A percentile compares a stretch with the other conserved stretches of the same genome.
These are phyloP conservation scores for Talaromyces borbonicus DNA, from an alignment of 495 filamentous ascomycete genomes.

Conservation along the genomic window DNA sequence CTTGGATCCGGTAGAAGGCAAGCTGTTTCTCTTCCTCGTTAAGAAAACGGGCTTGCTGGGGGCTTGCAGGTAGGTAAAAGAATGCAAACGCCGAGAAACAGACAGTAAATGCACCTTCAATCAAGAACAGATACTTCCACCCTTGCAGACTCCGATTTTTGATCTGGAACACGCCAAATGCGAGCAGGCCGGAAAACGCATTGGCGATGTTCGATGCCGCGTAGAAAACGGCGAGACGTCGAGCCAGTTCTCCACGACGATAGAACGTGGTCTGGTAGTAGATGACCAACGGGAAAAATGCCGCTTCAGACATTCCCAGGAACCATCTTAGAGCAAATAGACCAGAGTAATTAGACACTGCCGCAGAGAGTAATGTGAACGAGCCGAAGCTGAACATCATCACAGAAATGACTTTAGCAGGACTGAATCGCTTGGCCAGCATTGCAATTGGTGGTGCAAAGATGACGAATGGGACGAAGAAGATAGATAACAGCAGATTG, in stretches of 20 bases:
- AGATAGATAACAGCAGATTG: conserved; percentile 61
- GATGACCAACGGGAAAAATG: conserved; percentile 63
- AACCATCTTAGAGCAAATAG: conserved; percentile 49
- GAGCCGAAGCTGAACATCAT: conserved; percentile 60
- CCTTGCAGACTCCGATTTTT: conserved; percentile 37
- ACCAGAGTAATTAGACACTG: conserved; percentile 51
- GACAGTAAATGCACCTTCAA: conserved; percentile 58
- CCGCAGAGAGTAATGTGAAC: conserved; percentile 46
- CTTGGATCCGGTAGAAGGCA: conserved; percentile 63
- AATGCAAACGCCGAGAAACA: conserved; percentile 57
- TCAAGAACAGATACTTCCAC: conserved; percentile 72
- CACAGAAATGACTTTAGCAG: conserved; percentile 51
- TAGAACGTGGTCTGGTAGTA: conserved; percentile 59
- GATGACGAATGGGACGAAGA: conserved; percentile 70
- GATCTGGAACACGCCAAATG: conserved; percentile 71
- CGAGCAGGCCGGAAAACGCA: conserved; percentile 64
- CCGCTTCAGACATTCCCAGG: conserved; percentile 63
- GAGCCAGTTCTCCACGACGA: conserved; percentile 62
- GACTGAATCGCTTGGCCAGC: conserved; percentile 57
- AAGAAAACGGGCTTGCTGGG: conserved; percentile 54
- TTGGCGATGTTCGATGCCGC: conserved; percentile 64
- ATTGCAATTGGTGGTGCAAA: conserved; percentile 58
- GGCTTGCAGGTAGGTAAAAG: conserved; percentile 58
- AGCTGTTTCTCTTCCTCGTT: conserved; percentile 54
- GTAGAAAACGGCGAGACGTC: conserved; percentile 70